These are phyloP conservation scores for Fusarium sp. DNA, from an alignment of 2,329 filamentous ascomycete species.

Conservation along the genomic window DNA sequence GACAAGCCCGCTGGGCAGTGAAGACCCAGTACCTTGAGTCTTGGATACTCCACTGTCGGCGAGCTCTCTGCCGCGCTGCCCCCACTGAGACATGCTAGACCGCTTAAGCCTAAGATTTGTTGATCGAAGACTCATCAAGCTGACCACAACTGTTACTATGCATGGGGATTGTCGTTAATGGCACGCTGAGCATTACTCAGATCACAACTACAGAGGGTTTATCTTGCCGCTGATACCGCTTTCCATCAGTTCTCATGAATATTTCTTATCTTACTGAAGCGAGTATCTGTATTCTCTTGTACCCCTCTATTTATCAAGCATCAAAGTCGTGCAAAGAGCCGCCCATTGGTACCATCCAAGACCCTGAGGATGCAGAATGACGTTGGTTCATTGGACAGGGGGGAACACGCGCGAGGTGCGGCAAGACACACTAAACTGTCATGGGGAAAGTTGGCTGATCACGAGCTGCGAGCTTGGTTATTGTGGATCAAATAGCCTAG, in stretches of 20 bases:
- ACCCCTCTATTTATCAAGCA: slow-evolving; percentile 24
- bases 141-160: slow-evolving; percentile 8
- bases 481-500: slow-evolving; percentile 36
- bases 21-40: not conserved
- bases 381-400: slow-evolving; percentile 35
- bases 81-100: slow-evolving; percentile 32
- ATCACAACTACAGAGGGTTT: slow-evolving; percentile 3
- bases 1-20: not conserved
- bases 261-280: not conserved
- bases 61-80: slow-evolving; percentile 9
- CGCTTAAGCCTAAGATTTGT: slow-evolving; percentile 18
- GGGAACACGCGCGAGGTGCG: slow-evolving; percentile 40
- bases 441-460: slow-evolving; percentile 37
- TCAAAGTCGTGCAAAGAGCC: slow-evolving; percentile 28
- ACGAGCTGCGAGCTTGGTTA: slow-evolving; percentile 41
- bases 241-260: not conserved
- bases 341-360: slow-evolving; percentile 34
- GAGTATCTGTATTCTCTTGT: not conserved
- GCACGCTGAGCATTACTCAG: slow-evolving; percentile 8
- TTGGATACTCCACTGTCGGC: slow-evolving; percentile 4
- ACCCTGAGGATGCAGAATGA: slow-evolving; percentile 39
- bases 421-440: slow-evolving; percentile 38
- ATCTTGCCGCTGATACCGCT: not conserved
- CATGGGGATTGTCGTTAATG: not conserved
- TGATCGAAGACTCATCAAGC: slow-evolving; percentile 22